phyloP scores from a whole-genome alignment of 2,329 filamentous ascomycete genomes.

The Metarhizium guizhouense region DNA sequence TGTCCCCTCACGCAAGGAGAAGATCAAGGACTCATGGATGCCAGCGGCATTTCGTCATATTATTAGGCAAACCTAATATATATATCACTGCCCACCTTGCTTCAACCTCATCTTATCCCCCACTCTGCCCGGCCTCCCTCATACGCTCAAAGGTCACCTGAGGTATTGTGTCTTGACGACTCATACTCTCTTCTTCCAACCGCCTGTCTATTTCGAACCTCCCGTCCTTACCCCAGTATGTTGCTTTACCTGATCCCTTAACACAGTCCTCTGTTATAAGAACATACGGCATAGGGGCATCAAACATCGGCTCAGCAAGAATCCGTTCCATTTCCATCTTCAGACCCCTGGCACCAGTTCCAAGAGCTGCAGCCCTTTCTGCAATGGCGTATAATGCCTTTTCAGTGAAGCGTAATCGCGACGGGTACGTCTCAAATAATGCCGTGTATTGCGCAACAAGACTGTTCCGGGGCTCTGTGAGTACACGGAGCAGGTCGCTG shows the following conservation, averaged over 20 bases:
- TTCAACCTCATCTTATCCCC: constrained; percentile 23
- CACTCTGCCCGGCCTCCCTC: constrained; percentile 38
- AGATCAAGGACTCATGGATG: background rate
- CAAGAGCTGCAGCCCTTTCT: constrained; percentile 47
- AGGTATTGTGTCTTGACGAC: constrained; percentile 10
- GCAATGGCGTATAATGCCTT: constrained; percentile 76
- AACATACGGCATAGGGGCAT: constrained; percentile 67
- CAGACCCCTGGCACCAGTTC: constrained; percentile 70
- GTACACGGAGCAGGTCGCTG: constrained; percentile 67
- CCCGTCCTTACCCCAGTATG: constrained; percentile 62
- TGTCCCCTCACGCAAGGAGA: background rate
- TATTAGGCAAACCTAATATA: background rate
- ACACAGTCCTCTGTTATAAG: constrained; percentile 65
- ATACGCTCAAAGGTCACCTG: constrained; percentile 30
- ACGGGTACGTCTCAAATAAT: constrained; percentile 72
- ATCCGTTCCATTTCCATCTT: constrained; percentile 76
- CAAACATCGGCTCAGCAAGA: constrained; percentile 72
- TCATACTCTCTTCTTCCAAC: constrained; percentile 52
- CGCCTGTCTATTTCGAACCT: constrained; percentile 60
- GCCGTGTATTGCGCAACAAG: constrained; percentile 82
- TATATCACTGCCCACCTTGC: background rate
- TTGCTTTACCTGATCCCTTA: constrained; percentile 47
- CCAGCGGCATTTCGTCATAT: background rate
- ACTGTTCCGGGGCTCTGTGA: constrained; percentile 87
- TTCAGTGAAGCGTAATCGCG: constrained; percentile 74